Evolutionary conservation across 1,139 yeast species (phyloP).

Genomic region (Geotrichum klebahnii): DNA sequence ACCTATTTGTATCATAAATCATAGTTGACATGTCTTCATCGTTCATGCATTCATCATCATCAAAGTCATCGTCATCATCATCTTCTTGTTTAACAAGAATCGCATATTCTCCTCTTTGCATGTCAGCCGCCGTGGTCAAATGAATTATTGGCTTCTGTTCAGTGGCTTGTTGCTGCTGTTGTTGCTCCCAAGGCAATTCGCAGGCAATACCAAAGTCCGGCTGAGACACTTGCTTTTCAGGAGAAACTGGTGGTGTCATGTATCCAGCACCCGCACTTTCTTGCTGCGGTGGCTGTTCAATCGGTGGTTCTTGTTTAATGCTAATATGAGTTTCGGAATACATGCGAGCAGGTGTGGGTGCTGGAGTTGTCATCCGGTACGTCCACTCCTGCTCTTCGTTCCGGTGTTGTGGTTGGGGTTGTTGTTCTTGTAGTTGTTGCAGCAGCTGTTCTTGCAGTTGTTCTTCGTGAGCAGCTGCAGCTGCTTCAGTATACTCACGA

Average conservation of each 20-base stretch:
- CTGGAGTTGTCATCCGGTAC: constrained; percentile 2
- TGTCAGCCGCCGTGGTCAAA: constrained; percentile 5
- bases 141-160: not conserved
- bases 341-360: not conserved
- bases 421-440: not conserved
- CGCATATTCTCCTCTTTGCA: constrained; percentile 9
- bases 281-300: not conserved
- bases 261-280: constrained; percentile 1
- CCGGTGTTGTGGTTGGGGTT: no score
- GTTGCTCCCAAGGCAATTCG: not conserved
- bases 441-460: not conserved
- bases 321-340: not conserved
- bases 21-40: constrained; percentile 10
- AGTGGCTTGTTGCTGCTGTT: not conserved
- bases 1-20: constrained; percentile 5
- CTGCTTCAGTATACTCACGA: constrained; percentile 15
- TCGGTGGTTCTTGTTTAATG: not conserved
- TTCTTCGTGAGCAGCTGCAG: constrained; percentile 1
- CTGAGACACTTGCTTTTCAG: constrained; percentile 1
- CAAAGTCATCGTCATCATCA: constrained; percentile 3
- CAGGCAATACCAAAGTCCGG: not conserved
- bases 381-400: not conserved
- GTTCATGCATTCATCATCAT: constrained; percentile 8
- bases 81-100: not conserved
- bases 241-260: constrained; percentile 18